Conservation (phyloP, 768 basidiomycete genomes). For the Sporobolomyces pararoseus region DNA sequence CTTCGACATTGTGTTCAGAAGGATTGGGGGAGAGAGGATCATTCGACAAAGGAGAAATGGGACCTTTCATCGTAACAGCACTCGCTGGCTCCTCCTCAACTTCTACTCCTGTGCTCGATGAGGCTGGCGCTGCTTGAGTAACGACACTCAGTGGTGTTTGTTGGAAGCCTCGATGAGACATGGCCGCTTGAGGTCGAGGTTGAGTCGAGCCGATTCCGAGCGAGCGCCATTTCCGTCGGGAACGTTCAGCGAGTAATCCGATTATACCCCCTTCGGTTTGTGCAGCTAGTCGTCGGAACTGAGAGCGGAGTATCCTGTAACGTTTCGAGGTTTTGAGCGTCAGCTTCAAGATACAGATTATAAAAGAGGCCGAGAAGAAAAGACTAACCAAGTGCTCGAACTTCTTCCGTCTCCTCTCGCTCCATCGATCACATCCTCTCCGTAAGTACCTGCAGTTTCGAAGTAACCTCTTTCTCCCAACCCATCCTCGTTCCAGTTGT, state of each 20-base stretch:
- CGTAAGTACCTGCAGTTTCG: conserved; percentile 65
- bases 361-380: too few relatives aligned
- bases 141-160: conserved; percentile 7
- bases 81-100: conserved; percentile 11
- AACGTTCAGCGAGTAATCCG: conserved; percentile 30
- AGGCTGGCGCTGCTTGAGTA: neutral
- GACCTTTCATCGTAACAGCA: conserved; percentile 1
- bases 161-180: neutral
- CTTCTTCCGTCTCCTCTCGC: neutral
- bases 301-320: conserved; percentile 29
- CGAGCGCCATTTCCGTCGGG: conserved; percentile 36
- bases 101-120: neutral
- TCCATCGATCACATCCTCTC: conserved; percentile 69
- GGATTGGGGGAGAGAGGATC: conserved; percentile 8
- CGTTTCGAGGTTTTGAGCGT: too few relatives aligned
- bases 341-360: too few relatives aligned
- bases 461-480: conserved; percentile 84
- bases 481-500: conserved; percentile 64
- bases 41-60: neutral
- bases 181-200: conserved; percentile 5
- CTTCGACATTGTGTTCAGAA: conserved; percentile 4
- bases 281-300: conserved; percentile 18
- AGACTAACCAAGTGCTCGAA: conserved; percentile 45
- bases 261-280: conserved; percentile 23
- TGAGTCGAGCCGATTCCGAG: conserved; percentile 30